Evolutionary conservation across 106 monocot genomes (phyloP), one percentile per base, ranked within the genome.

Genomic region (Iris macrosiphon): DNA sequence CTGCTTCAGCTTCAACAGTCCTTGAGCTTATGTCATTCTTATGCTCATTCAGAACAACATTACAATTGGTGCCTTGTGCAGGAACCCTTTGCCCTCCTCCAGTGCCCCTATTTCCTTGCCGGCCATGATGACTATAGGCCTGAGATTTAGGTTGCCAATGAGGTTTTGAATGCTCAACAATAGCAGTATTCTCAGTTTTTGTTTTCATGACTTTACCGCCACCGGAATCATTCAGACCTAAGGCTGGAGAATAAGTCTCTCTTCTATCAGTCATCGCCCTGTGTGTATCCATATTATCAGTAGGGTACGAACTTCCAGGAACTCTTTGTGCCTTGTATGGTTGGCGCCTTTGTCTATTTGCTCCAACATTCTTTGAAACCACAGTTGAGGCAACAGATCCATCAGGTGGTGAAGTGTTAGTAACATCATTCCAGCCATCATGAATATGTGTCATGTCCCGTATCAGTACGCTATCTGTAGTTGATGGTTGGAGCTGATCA

Each of bases 401-500:
- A 57, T 15, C 27, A 40, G 20, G 57, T 9, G 31, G 23, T 3
- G 27, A 4, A 41, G 24, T 24, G 2, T 41, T 40, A 41, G 13
- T 41, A 10, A 0, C 38, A 57, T 57, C 26, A 25, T 41, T 41
- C 57, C 57, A 57, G 12, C 40, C 40, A 37, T 57, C 40, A 26
- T 57, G 40, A 57, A 26, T 12, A 57, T 40, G 17, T 41, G 40
- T 40, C 40, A 57, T 7, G 40, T 4, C 31, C 4, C 6, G 18
- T 52, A 11, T 32, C 18, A 9, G n/a, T 17, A 19, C 16, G 32
- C 23, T 19, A 19, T 7, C 52, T 18, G 41, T n/a, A 57, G 62
- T 67, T 17, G 43, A 37, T 31, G 58, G 45, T n/a, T 59, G 44
- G 15, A 40, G 47, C 44, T 67, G 66, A 47, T 64, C 63, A 45